A percentile compares a stretch with the other conserved stretches of the same genome.
Conservation (phyloP, 257 asterid species). For the Lithospermum erythrorhizon region DNA sequence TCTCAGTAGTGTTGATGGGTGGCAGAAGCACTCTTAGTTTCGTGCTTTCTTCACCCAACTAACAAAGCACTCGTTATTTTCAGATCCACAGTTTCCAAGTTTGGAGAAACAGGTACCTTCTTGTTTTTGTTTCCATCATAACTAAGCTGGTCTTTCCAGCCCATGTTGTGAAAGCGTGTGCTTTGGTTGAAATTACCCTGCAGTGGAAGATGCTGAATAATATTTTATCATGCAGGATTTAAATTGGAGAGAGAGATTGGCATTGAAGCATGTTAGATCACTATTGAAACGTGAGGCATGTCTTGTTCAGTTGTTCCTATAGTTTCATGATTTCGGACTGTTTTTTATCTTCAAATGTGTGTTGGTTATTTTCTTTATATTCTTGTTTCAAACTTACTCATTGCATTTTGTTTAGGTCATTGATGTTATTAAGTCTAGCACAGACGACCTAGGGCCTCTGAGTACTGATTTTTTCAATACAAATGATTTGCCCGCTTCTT, state of each 20-base stretch:
- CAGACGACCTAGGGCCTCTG: constrained; percentile 65
- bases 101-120: constrained; percentile 38
- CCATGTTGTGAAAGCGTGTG: neutral
- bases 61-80: constrained; percentile 13
- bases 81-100: constrained; percentile 37
- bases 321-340: neutral
- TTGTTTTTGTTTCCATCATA: no score
- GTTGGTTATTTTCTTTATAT: neutral
- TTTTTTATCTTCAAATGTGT: constrained; percentile 1
- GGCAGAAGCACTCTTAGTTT: neutral
- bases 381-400: constrained; percentile 9
- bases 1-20: no score
- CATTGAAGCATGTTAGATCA: constrained; percentile 49
- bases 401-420: constrained; percentile 39
- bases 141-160: no score
- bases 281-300: constrained; percentile 55
- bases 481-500: constrained; percentile 61
- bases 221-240: constrained; percentile 32
- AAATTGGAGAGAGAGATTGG: constrained; percentile 66
- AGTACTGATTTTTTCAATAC: constrained; percentile 56
- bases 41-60: neutral
- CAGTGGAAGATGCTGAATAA: constrained; percentile 10
- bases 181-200: neutral
- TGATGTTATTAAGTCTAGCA: constrained; percentile 56
- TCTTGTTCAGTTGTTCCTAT: neutral